Percentiles rank a stretch among this genome's conserved stretches.
These are phyloP conservation scores for Hypoxylon sp. DNA, from an alignment of 2,329 filamentous ascomycete species.

Conservation along the genomic window DNA sequence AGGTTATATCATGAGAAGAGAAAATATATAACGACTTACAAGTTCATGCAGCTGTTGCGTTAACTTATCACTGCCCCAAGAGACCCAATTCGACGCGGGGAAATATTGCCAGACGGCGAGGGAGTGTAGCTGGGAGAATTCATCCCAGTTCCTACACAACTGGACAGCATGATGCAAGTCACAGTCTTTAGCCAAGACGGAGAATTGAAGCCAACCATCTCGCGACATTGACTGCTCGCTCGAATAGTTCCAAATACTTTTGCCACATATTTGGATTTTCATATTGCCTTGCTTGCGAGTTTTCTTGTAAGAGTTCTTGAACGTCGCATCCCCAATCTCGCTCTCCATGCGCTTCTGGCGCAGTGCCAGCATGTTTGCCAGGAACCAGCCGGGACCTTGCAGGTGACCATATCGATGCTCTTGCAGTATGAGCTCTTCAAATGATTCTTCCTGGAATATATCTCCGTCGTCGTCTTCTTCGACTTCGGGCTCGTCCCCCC, in stretches of 20 bases:
- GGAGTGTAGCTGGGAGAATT: conserved; percentile 64
- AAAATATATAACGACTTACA: conserved; percentile 45
- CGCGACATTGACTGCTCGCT: conserved; percentile 62
- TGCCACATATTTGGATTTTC: conserved; percentile 63
- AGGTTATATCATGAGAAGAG: background rate
- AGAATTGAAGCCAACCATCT: conserved; percentile 66
- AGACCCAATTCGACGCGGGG: conserved; percentile 61
- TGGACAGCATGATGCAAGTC: conserved; percentile 60
- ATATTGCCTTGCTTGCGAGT: conserved; percentile 54
- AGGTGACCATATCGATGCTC: conserved; percentile 46
- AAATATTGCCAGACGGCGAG: conserved; percentile 63
- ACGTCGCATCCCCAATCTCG: conserved; percentile 26
- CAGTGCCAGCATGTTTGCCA: conserved; percentile 54
- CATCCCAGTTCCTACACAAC: conserved; percentile 66
- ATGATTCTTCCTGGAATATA: conserved; percentile 47
- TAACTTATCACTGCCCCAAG: conserved; percentile 57
- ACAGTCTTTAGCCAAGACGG: conserved; percentile 64
- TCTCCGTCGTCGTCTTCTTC: conserved; percentile 55
- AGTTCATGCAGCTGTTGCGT: conserved; percentile 60
- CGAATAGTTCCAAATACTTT: conserved; percentile 66
- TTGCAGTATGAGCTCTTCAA: conserved; percentile 48
- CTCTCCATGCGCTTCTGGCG: conserved; percentile 52
- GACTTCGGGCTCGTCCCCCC: conserved; percentile 54
- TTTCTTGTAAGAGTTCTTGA: conserved; percentile 20
- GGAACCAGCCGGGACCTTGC: conserved; percentile 46